Conservation (phyloP, 2,329 filamentous ascomycete species). For the Neocucurbitaria cava region DNA sequence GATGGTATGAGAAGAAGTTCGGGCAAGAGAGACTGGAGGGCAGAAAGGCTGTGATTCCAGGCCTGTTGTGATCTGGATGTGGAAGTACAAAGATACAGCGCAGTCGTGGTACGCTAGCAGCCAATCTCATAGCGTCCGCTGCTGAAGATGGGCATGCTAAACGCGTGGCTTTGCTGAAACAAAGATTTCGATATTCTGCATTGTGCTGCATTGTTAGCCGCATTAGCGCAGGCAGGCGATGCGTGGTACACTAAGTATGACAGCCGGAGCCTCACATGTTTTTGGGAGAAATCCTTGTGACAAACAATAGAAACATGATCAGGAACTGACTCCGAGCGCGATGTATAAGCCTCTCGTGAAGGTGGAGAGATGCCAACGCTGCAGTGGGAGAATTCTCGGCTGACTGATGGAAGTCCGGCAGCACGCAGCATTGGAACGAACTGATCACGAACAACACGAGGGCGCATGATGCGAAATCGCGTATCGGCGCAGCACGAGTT, state of each 20-base stretch:
- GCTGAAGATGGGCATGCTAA: neutral
- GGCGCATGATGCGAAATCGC: conserved; percentile 6
- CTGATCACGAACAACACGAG: conserved; percentile 13
- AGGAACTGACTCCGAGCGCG: neutral
- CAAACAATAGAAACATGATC: neutral
- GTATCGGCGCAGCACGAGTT: neutral
- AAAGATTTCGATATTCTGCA: neutral
- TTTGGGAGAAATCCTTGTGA: neutral
- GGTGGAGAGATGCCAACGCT: neutral
- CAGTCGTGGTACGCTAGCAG: conserved; percentile 1
- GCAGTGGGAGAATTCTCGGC: neutral
- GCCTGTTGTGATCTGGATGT: conserved; percentile 52
- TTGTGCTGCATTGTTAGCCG: conserved; percentile 2
- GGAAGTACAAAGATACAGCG: neutral
- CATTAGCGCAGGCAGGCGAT: conserved; percentile 1
- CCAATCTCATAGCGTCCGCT: neutral
- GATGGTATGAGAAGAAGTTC: conserved; percentile 90
- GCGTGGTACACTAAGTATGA: conserved; percentile 15
- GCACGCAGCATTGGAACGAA: neutral
- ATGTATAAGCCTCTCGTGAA: conserved; percentile 1
- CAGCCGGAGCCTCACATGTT: conserved; percentile 1
- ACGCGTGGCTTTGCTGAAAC: conserved; percentile 6
- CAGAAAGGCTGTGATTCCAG: conserved; percentile 76
- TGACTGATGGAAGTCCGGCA: conserved; percentile 3
- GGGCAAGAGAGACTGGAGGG: conserved; percentile 79